phyloP scores from a whole-genome alignment of 2,329 filamentous ascomycete genomes.

The Trichoderma guizhouense region DNA sequence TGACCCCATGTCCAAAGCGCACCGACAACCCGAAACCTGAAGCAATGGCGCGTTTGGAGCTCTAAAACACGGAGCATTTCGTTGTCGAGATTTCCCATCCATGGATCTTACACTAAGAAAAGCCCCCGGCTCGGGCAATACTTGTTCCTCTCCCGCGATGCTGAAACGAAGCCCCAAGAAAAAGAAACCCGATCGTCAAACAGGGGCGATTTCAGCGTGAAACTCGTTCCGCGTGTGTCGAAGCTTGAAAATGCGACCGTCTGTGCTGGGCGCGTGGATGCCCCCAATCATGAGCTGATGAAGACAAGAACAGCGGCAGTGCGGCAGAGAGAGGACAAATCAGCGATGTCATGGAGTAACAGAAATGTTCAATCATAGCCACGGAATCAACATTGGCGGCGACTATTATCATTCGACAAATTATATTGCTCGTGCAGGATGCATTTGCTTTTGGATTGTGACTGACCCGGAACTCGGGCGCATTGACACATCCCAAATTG shows the following conservation, averaged over 20 bases:
- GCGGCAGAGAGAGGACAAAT: background rate
- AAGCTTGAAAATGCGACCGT: background rate
- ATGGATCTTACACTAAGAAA: background rate
- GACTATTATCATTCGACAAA: background rate
- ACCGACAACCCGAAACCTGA: background rate
- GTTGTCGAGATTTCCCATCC: background rate
- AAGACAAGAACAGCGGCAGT: background rate
- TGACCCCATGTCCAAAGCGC: background rate
- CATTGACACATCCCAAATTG: slow-evolving; percentile 4
- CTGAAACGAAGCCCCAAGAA: background rate
- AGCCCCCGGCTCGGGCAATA: background rate
- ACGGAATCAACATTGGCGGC: background rate
- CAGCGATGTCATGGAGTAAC: background rate
- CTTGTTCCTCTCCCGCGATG: background rate
- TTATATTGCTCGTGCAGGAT: background rate
- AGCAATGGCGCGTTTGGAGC: slow-evolving; percentile 7
- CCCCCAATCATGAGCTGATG: background rate
- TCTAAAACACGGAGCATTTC: background rate
- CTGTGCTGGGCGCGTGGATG: background rate
- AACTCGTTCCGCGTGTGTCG: background rate
- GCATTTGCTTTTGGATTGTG: background rate
- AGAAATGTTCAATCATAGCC: background rate
- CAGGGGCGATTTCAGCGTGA: slow-evolving; percentile 11
- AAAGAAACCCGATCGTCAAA: background rate
- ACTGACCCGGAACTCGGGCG: background rate